Evolutionary conservation across 495 filamentous ascomycete genomes (phyloP), one percentile per base, ranked within the genome.

Genomic region (Aspergillus heteromorphus): DNA sequence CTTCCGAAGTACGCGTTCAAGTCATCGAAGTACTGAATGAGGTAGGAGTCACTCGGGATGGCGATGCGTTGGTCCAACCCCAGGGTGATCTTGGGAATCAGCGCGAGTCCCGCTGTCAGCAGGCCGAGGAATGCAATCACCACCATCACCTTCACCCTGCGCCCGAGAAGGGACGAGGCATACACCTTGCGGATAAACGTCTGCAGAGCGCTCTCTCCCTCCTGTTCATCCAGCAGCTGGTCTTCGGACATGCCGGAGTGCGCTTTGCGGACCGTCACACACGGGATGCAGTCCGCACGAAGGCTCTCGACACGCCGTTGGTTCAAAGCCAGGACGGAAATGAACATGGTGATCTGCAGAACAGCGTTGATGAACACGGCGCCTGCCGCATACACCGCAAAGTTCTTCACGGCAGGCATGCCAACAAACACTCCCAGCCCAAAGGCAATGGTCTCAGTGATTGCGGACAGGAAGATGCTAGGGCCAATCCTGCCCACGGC

Each of bases 371-470:
- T 92, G 60, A 97, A 87, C 10, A 98, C 95, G 6, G 93, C 93
- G 30, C 93, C 93, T 14, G 93, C 91, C 0, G 93, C 93, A 69
- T 98, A 98, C 27, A 91, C 83, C 10, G 93, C 93, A 68, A 98
- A 98, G 65, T 98, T 98, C 50, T 89, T 82, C 31, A 98, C 93
- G 0, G 93, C 93, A 11, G 93, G 93, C 93, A 98, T 98, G 40
- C 90, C 90, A 16, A 96, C 93, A 53, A 92, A 89, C 19, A 87
- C 86, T n/a, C 93, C 93, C 21, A 98, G 71, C 1, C 88, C 84
- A 64, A 98, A 98, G 13, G 91, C 91, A 51, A 91, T 81, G 0
- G 95, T 98, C 69, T 98, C 93, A 0, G 91, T 96, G 43, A 87
- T 78, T 27, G 91, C 93, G 19, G 92, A 97, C 20, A 98, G 86